Base-by-base conservation (phyloP, 2,329 filamentous ascomycete species). In the Curvularia spicifera region DNA sequence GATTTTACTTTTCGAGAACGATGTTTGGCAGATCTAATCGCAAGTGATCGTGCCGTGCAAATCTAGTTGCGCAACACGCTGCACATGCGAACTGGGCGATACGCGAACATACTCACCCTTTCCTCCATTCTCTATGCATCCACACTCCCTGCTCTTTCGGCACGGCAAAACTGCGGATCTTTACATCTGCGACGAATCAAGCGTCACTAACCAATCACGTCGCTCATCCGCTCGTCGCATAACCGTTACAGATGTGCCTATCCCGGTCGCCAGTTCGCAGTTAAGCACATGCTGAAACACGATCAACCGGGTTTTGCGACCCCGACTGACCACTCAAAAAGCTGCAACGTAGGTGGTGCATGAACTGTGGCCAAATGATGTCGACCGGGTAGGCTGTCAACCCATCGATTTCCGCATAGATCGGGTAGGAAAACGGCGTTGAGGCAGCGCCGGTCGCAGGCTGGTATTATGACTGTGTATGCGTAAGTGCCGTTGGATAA, bases 381-480 rank as follows among this genome's bases (percentile, higher is more conserved):
- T 46, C 8, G 39, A 37, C 39, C 39, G 20, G 20, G 39, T 5
- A 20, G 5, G n/a, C 24, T 28, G 24, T 12, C 4, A 5, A 28
- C 24, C 22, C 42, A 10, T 44, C 13, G 26, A 4, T 44, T 12
- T 13, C 20, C 28, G 44, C 44, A 46, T 46, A 46, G 28, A n/a
- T 6, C 44, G 10, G 26, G 12, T 6, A n/a, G 46, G 46, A 39
- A 22, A 18, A 22, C 29, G 18, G 31, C 35, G 47, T 39, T 49
- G 47, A 49, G 22, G 47, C 47, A 49, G 47, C 33, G 22, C 24
- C 18, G 33, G 47, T 49, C 47, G 47, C 47, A 49, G 33, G 47
- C 22, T 49, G 18, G 45, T 44, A 28, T 44, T 10, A 44, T 44
- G 24, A 28, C n/a, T 44, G 42, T 28, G 8, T 26, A 28, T 44